Conservation (phyloP, 345 rosid genomes). For the Euclidium syriacum region DNA sequence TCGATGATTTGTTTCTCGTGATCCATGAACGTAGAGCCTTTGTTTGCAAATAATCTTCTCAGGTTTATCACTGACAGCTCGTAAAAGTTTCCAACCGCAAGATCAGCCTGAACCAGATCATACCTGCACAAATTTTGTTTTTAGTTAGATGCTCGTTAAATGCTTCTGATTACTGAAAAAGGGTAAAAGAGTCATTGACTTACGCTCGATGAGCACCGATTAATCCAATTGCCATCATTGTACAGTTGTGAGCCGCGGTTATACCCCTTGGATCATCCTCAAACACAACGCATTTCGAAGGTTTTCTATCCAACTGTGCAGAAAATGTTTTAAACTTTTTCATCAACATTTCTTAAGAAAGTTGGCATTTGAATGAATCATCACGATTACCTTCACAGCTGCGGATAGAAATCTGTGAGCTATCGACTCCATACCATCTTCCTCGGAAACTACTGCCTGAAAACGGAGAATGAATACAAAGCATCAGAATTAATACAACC, state of each 20-base stretch:
- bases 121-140: constrained; percentile 51
- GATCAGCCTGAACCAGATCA: constrained; percentile 91
- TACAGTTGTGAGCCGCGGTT: constrained; percentile 94
- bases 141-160: not conserved
- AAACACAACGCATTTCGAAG: constrained; percentile 88
- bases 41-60: constrained; percentile 80
- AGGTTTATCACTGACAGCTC: constrained; percentile 94
- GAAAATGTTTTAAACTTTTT: not conserved
- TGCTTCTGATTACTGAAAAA: not conserved
- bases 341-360: not conserved
- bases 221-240: constrained; percentile 93
- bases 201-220: constrained; percentile 93
- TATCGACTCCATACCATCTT: constrained; percentile 97
- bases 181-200: constrained; percentile 11
- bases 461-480: constrained; percentile 4
- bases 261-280: constrained; percentile 92
- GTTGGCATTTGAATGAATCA: constrained; percentile 7
- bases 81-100: constrained; percentile 67
- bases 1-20: constrained; percentile 71
- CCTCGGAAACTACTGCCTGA: constrained; percentile 87
- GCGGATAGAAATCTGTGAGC: constrained; percentile 94
- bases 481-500: not conserved
- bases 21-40: constrained; percentile 89
- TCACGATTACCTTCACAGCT: constrained; percentile 69
- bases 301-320: constrained; percentile 87